Evolutionary conservation across 306 rosid species (phyloP), one percentile per base, ranked within the genome.

Genomic region (Glycine latifolia): DNA sequence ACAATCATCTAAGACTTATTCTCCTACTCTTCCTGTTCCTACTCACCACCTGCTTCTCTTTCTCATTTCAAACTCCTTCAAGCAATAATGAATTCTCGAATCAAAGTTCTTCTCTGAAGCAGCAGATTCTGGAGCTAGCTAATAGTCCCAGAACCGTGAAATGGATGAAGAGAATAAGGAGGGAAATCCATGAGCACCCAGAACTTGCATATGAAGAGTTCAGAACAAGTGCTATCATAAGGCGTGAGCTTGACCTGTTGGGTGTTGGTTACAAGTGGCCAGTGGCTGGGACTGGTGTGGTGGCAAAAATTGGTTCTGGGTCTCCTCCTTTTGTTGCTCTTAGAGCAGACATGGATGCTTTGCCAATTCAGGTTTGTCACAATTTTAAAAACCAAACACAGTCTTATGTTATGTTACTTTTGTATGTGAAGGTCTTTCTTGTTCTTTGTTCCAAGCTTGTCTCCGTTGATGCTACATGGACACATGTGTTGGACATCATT

Each of bases 341-440:
- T 7, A 88, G 98, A 85, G 98, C 97, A 1, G 98, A 94, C 79
- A 94, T 94, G 98, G 97, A 94, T 86, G 98, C 97, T 76, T 66
- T 94, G 86, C 98, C 98, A 31, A 88, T 94, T 86, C 89, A 94
- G 97, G 98, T 94, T 26, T 26, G 73, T 26, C 17, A 33, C 4
- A 10, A 31, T 26, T 56, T 26, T 35, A 14, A 49, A 10, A 12
- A 33, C 37, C 47, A 73, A 7, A 13, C 71, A 66, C 1, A 17
- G 31, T 35, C 9, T 26, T 20, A 0, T 41, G 17, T 26, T 26
- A 6, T 43, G 47, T 7, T 43, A 26, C 9, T 43, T 72, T 33
- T 20, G 31, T 33, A 1, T 12, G 2, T 16, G 50, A 48, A 49
- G 31, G 58, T 17, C 10, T 76, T 1, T 26, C 13, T 63, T 16